Evolutionary conservation across 2,329 filamentous ascomycete genomes (phyloP), one percentile per base, ranked within the genome.

Genomic region (Penicillium sp.): DNA sequence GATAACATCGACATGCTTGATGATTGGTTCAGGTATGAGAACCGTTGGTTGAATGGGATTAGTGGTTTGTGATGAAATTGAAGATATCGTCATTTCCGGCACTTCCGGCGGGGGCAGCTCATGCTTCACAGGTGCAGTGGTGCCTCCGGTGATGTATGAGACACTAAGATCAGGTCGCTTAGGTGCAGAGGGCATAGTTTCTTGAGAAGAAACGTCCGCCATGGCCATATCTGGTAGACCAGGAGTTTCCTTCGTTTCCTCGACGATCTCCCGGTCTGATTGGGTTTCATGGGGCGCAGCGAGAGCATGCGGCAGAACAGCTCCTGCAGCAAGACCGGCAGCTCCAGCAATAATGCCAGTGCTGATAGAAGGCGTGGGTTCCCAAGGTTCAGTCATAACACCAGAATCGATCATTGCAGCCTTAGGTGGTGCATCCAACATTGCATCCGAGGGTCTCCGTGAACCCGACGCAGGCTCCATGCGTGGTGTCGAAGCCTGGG

Each of bases 361-460:
- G 33, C 49, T n/a, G 29, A 54, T 27, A 13, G 60, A 49, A 25
- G 52, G 25, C 51, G 74, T 70, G 29, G 77, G 77, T 57, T 78
- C 73, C 81, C 81, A 83, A 25, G 82, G 78, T 50, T 88, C 85
- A 8, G 85, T 88, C 84, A 87, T 88, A 62, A 82, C 82, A 43
- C 79, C 79, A 50, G 82, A 81, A 68, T 87, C 84, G 33, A 86
- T 81, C 83, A 86, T 86, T 27, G 70, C 61, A 7, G 77, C 65
- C 56, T 57, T 70, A 21, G 63, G 60, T 9, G 57, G 29, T 7
- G 58, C 29, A 45, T 66, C 62, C 31, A 74, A 53, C 44, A 65
- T 63, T 23, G 57, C 64, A 51, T 72, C 70, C 6, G 72, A 76
- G 13, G 66, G 66, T 57, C 73, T 61, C 52, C 74, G 68, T 49